Percentiles rank a stretch among this genome's conserved stretches.
phyloP scores from a whole-genome alignment of 306 rosid genomes.

The Ammopiptanthus mongolicus region DNA sequence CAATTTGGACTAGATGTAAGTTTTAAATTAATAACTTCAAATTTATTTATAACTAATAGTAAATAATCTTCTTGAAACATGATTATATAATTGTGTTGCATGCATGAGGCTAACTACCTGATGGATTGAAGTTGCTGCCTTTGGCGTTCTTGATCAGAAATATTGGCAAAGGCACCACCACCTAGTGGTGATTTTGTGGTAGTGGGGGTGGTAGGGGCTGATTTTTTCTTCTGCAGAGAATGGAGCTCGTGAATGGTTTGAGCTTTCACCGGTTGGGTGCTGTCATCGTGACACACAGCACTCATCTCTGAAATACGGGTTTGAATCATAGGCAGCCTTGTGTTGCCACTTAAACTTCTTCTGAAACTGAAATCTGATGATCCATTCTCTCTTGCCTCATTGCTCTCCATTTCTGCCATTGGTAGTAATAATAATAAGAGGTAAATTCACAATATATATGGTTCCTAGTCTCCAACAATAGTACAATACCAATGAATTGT shows the following conservation, averaged over 20 bases:
- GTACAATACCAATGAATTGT: too few relatives aligned
- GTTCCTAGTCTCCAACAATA: background rate
- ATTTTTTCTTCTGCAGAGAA: slow-evolving; percentile 67
- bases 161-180: slow-evolving; percentile 25
- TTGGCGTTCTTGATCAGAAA: slow-evolving; percentile 52
- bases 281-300: slow-evolving; percentile 67
- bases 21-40: too few relatives aligned
- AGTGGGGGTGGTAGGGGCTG: slow-evolving; percentile 58
- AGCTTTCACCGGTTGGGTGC: slow-evolving; percentile 53
- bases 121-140: slow-evolving; percentile 72
- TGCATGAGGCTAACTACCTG: too few relatives aligned
- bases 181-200: slow-evolving; percentile 20
- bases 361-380: slow-evolving; percentile 29
- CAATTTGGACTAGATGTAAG: too few relatives aligned
- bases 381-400: slow-evolving; percentile 9
- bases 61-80: too few relatives aligned
- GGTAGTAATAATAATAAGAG: background rate
- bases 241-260: slow-evolving; percentile 67
- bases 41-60: too few relatives aligned
- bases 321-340: slow-evolving; percentile 47
- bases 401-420: slow-evolving; percentile 23
- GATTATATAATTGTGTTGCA: too few relatives aligned
- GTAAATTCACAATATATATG: too few relatives aligned
- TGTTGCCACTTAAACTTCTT: background rate
- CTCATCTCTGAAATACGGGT: slow-evolving; percentile 19